Evolutionary conservation across 2,329 filamentous ascomycete genomes (phyloP), one percentile per base, ranked within the genome.

Genomic region (Diaporthe longicolla): DNA sequence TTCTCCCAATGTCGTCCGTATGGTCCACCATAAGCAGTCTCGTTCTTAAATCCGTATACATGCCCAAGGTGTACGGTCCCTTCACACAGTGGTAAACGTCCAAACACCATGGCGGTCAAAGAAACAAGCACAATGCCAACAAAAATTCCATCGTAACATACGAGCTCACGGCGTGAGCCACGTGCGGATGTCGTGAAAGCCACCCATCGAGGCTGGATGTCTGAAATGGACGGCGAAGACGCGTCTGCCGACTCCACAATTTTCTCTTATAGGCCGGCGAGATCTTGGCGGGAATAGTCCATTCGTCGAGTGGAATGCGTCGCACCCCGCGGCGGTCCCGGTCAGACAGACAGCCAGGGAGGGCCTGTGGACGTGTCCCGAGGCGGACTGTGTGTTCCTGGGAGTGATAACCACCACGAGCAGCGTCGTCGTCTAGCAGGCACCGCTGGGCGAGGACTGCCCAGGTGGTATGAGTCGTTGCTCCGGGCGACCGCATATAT

Each of bases 141-240:
- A 6, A 7, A 4, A 7, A 4, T 32, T 32, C 29, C 29, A 37
- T 11, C 63, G 79, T 75, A 24, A 72, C 69, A 5, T 81, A 79
- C 70, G 82, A 82, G 75, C 77, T 79, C 37, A 80, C 80, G 0
- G 77, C 83, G 9, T 78, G 81, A 15, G 74, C 80, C 11, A 82
- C 83, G 75, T 82, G 82, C 70, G 79, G 79, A 4, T 82, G 82
- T 13, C 37, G 37, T 40, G 2, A 3, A 13, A n/a, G n/a, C n/a
- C n/a, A n/a, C n/a, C n/a, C n/a, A n/a, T n/a, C n/a, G n/a, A n/a
- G n/a, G n/a, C 11, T 40, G 37, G 37, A 40, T 13, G 3, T 13
- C 37, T 4, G 37, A 40, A 8, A 13, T 2, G 21, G 26, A 1
- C 55, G 32, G 26, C 5, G 9, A 32, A 11, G n/a, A 58, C 15